These are phyloP conservation scores for Aspergillus olivimuriae DNA, from an alignment of 495 filamentous ascomycete genomes.

Conservation along the genomic window DNA sequence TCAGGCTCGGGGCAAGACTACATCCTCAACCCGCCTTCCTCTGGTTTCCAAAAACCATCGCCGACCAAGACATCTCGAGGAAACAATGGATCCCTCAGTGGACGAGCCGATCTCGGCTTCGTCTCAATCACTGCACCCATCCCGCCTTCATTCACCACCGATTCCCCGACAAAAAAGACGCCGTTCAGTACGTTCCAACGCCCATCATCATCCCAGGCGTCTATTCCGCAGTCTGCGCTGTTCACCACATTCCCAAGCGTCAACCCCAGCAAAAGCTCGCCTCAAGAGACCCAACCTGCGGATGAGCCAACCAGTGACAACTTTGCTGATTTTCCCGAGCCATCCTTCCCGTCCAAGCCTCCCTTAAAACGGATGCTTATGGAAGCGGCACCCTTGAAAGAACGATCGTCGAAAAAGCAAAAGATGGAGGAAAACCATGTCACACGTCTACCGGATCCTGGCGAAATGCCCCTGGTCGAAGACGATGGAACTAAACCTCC, in stretches of 20 bases:
- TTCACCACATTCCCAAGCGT: conserved; percentile 57
- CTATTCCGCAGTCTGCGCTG: conserved; percentile 56
- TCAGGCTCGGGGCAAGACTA: conserved; percentile 44
- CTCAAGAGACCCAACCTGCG: conserved; percentile 61
- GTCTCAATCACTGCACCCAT: conserved; percentile 69
- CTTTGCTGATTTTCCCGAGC: conserved; percentile 47
- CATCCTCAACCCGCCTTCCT: conserved; percentile 49
- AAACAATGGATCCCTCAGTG: conserved; percentile 29
- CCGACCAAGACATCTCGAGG: conserved; percentile 46
- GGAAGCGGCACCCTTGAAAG: conserved; percentile 70
- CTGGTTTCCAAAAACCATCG: conserved; percentile 47
- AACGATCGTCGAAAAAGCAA: conserved; percentile 60
- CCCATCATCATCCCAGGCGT: conserved; percentile 49
- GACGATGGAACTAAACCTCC: conserved; percentile 87
- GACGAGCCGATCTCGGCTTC: conserved; percentile 35
- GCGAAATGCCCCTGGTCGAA: conserved; percentile 70
- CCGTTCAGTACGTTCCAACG: conserved; percentile 37
- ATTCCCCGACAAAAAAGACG: conserved; percentile 78
- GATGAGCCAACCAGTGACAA: conserved; percentile 43
- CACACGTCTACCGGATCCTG: conserved; percentile 58
- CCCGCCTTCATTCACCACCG: conserved; percentile 61
- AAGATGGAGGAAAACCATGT: conserved; percentile 41
- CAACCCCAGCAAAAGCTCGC: conserved; percentile 22
- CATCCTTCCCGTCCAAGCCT: conserved; percentile 53
- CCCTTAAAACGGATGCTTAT: conserved; percentile 60